Percentiles rank a stretch among this genome's conserved stretches.
These are phyloP conservation scores for Amanita subjunquillea DNA, from an alignment of 768 basidiomycete genomes.

Conservation along the genomic window DNA sequence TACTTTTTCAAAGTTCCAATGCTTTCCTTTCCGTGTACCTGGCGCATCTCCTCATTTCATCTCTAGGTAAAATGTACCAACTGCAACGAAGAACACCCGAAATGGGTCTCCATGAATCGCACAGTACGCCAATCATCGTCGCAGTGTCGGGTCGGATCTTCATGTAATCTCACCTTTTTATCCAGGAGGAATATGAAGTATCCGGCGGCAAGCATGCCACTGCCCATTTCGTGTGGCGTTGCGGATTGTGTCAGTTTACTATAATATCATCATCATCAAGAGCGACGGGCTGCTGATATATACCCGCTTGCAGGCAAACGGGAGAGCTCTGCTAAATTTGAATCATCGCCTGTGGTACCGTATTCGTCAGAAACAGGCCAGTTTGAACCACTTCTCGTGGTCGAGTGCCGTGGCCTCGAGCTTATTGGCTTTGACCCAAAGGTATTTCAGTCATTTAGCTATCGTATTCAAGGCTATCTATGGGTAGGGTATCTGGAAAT, in stretches of 20 bases:
- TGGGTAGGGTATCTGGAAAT: constrained; percentile 67
- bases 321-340: constrained; percentile 77
- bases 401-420: constrained; percentile 86
- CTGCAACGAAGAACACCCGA: constrained; percentile 71
- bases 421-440: constrained; percentile 66
- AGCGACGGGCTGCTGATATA: neutral
- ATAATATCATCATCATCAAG: neutral
- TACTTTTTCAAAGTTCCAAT: constrained; percentile 66
- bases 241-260: constrained; percentile 41
- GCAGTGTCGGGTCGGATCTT: neutral
- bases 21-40: neutral
- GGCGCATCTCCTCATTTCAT: neutral
- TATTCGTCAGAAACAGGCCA: constrained; percentile 55
- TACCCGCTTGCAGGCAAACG: constrained; percentile 48
- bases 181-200: constrained; percentile 58
- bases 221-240: constrained; percentile 79
- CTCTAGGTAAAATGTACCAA: constrained; percentile 66
- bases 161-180: neutral
- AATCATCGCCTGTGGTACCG: constrained; percentile 36
- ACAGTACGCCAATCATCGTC: constrained; percentile 26
- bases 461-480: neutral
- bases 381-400: constrained; percentile 52
- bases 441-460: constrained; percentile 9
- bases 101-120: constrained; percentile 62
- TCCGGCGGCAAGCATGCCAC: constrained; percentile 54